Evolutionary conservation across 2,329 filamentous ascomycete genomes (phyloP), one percentile per base, ranked within the genome.

Genomic region (Aspergillus texensis): DNA sequence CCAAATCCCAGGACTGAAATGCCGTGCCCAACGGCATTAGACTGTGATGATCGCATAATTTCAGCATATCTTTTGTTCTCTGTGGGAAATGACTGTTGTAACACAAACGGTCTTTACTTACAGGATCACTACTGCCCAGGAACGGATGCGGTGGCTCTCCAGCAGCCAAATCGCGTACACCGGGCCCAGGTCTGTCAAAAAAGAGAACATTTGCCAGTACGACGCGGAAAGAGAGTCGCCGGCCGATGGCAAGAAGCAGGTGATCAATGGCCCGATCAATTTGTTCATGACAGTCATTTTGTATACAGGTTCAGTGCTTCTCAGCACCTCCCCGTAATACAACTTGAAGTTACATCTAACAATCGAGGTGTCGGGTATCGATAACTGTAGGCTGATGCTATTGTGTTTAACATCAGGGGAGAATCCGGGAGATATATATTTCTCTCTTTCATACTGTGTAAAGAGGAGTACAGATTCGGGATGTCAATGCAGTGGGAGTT

Each of bases 101-200:
- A 39, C 36, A 39, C 14, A 39, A 5, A 39, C 36, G 1, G 36
- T 6, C 36, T 39, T 26, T 14, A 62, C 53, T 30, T 52, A 62
- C 63, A 63, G 32, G 14, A 61, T 14, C 6, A 63, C 21, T 24
- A 24, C 21, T 24, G 21, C 21, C 21, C 21, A 24, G 21, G 21
- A 24, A 2, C 2, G 21, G 21, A 24, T 24, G 14, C 66, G 65
- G 14, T 57, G 64, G 24, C 60, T 61, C 11, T 65, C 66, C n/a
- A 65, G 30, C n/a, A 68, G 39, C 63, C 65, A 64, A 39, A 62
- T 60, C 1, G 45, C 50, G n/a, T 62, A 67, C 1, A 68, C 11
- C 1, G 59, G 39, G 0, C 59, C 61, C 3, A 65, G 2, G 14
- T 64, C 62, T 2, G 61, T 30, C 19, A 67, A 36, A n/a, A 67